These are phyloP conservation scores for Solanum okadae DNA, from an alignment of 257 asterid genomes.

Conservation along the genomic window DNA sequence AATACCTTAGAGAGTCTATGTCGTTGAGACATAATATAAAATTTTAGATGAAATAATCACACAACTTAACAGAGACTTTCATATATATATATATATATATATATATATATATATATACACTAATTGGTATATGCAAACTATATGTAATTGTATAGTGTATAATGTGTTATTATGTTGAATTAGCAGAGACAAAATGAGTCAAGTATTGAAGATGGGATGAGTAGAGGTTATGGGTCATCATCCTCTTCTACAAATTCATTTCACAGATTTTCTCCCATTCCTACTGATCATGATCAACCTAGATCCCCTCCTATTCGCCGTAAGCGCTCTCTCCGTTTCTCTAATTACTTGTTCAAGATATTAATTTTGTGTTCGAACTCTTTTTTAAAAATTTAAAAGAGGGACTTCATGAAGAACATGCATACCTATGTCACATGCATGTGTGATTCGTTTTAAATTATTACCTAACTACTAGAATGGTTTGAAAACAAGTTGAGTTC, in stretches of 20 bases:
- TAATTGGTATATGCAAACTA: not conserved
- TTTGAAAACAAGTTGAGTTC: not conserved
- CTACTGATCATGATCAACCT: constrained; percentile 35
- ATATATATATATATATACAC: no score
- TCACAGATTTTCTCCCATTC: constrained; percentile 33
- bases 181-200: constrained; percentile 45
- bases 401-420: not conserved
- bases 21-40: not conserved
- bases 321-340: constrained; percentile 14
- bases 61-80: not conserved
- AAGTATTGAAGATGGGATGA: constrained; percentile 17
- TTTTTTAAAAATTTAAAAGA: not conserved
- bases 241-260: constrained; percentile 50
- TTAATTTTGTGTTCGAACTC: not conserved
- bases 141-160: not conserved
- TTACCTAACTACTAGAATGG: not conserved
- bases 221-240: constrained; percentile 48
- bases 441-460: not conserved
- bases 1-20: not conserved
- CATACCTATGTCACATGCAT: not conserved
- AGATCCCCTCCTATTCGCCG: constrained; percentile 72
- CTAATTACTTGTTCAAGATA: not conserved
- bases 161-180: not conserved
- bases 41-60: not conserved
- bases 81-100: not conserved